phyloP scores from a whole-genome alignment of 805 yeast species.

The Metschnikowia similis region DNA sequence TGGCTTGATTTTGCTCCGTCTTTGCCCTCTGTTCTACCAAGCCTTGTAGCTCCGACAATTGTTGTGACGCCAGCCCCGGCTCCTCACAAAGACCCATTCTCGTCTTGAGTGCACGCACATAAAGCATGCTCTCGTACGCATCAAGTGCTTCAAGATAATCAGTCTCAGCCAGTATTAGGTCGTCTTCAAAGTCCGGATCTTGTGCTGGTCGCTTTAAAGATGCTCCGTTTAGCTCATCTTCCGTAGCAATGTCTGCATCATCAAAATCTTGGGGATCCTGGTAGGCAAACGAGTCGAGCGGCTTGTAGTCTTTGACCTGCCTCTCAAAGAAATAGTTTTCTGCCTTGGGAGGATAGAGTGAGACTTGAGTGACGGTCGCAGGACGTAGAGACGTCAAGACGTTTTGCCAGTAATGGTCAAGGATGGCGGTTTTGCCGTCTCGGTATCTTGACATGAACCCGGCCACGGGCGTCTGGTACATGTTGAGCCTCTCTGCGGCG shows the following conservation, averaged over 20 bases:
- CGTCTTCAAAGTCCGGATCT: background rate
- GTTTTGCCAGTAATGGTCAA: constrained; percentile 10
- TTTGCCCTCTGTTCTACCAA: background rate
- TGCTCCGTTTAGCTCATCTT: background rate
- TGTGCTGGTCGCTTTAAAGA: background rate
- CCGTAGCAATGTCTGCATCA: too few relatives aligned
- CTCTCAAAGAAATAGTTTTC: background rate
- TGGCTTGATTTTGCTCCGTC: background rate
- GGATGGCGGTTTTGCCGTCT: constrained; percentile 11
- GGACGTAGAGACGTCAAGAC: background rate
- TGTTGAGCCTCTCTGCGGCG: constrained; percentile 8
- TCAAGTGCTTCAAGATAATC: constrained; percentile 4
- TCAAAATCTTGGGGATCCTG: background rate
- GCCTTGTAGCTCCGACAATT: too few relatives aligned
- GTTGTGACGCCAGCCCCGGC: background rate
- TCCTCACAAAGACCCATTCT: background rate
- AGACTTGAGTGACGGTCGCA: background rate
- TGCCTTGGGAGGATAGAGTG: background rate
- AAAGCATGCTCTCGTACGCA: background rate
- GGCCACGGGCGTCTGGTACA: constrained; percentile 13
- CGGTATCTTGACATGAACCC: constrained; percentile 10
- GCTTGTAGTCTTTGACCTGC: background rate
- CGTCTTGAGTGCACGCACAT: background rate
- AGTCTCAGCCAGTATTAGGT: constrained; percentile 1
- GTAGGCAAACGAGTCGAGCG: background rate